Percentiles rank a stretch among this genome's conserved stretches.
Evolutionary conservation across 371 early-diverging fungal genomes (phyloP).

Genomic region (Basidiobolus meristosporus): DNA sequence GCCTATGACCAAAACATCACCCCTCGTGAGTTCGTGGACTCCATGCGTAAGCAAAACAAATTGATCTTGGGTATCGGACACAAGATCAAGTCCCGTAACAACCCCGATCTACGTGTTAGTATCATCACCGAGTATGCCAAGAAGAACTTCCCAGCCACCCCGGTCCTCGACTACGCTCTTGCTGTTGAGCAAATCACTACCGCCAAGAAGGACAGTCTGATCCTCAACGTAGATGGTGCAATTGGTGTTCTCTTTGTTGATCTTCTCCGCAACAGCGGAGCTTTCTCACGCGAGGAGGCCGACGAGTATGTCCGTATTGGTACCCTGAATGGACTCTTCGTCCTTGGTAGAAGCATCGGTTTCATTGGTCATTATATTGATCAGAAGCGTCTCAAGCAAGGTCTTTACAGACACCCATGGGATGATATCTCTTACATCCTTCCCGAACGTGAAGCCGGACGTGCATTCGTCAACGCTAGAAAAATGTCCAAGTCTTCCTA

Average conservation of each 20-base stretch:
- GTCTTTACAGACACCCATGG: conserved; percentile 92
- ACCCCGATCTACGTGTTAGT: conserved; percentile 91
- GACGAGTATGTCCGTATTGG: conserved; percentile 94
- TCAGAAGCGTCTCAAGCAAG: conserved; percentile 95
- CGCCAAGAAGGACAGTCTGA: conserved; percentile 93
- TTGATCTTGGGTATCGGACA: conserved; percentile 92
- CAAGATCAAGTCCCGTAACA: conserved; percentile 96
- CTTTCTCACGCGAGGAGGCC: conserved; percentile 85
- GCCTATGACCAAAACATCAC: conserved; percentile 81
- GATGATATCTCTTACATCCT: conserved; percentile 90
- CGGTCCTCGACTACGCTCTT: conserved; percentile 80
- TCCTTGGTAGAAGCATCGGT: conserved; percentile 86
- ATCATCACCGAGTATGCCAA: conserved; percentile 85
- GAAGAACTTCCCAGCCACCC: conserved; percentile 72
- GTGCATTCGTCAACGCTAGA: not conserved
- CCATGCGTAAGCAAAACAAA: conserved; percentile 81
- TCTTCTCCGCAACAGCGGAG: conserved; percentile 76
- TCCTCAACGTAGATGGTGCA: conserved; percentile 93
- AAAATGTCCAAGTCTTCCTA: no score
- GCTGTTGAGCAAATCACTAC: conserved; percentile 92
- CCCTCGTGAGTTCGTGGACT: conserved; percentile 78
- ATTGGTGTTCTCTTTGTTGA: conserved; percentile 93
- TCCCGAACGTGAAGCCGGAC: conserved; percentile 11
- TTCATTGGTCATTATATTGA: conserved; percentile 93
- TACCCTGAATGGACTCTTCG: conserved; percentile 91